A percentile compares a stretch with the other conserved stretches of the same genome.
Conservation (phyloP, 2,329 filamentous ascomycete species). For the Exophiala aquamarina region DNA sequence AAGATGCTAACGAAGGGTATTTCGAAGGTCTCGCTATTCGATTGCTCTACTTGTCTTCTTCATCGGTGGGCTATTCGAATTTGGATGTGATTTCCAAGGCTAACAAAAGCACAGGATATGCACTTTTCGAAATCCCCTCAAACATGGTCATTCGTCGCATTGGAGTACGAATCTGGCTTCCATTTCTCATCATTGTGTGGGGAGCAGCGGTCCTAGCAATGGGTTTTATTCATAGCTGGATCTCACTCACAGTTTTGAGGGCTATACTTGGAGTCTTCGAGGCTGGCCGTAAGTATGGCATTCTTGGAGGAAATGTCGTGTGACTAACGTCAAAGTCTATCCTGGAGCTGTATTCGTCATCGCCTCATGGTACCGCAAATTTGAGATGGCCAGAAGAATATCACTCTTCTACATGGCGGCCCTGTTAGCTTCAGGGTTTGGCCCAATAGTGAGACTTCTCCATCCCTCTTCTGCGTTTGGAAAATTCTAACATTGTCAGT, state of each 20-base stretch:
- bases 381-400: constrained; percentile 38
- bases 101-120: constrained; percentile 18
- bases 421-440: constrained; percentile 46
- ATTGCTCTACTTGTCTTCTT: constrained; percentile 33
- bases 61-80: constrained; percentile 9
- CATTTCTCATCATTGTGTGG: constrained; percentile 31
- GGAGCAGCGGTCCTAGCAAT: constrained; percentile 26
- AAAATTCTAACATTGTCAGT: constrained; percentile 22
- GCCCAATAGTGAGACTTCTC: constrained; percentile 36
- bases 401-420: constrained; percentile 51
- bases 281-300: constrained; percentile 44
- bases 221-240: constrained; percentile 30
- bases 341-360: constrained; percentile 47
- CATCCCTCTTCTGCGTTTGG: background rate
- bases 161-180: constrained; percentile 38
- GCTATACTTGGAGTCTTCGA: constrained; percentile 62
- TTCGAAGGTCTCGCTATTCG: constrained; percentile 30
- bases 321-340: constrained; percentile 47
- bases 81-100: background rate
- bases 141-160: constrained; percentile 35
- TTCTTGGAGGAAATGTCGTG: background rate
- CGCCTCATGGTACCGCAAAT: constrained; percentile 10
- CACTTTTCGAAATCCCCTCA: constrained; percentile 18
- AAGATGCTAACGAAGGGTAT: no score
- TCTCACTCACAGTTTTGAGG: constrained; percentile 24